These are phyloP conservation scores for Didymella lethalis DNA, from an alignment of 2,329 filamentous ascomycete species.

Conservation along the genomic window DNA sequence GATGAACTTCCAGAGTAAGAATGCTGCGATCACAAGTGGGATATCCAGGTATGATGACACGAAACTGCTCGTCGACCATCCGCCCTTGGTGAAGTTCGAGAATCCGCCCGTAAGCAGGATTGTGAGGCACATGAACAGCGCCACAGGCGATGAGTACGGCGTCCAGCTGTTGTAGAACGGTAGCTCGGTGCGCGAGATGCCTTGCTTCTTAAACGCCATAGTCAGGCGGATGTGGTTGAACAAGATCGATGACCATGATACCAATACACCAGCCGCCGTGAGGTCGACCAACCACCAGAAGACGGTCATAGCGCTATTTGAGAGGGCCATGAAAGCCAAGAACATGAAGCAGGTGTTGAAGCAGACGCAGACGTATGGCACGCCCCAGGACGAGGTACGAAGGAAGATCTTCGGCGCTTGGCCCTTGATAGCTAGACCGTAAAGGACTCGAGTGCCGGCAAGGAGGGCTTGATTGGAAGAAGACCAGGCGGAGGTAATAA, in stretches of 20 bases:
- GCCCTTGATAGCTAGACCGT: slow-evolving; percentile 55
- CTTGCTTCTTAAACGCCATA: slow-evolving; percentile 53
- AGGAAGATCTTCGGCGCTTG: slow-evolving; percentile 61
- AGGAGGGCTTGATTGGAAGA: slow-evolving; percentile 71
- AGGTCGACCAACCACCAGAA: slow-evolving; percentile 76
- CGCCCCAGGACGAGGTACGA: slow-evolving; percentile 53
- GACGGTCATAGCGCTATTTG: slow-evolving; percentile 52
- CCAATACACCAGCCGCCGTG: slow-evolving; percentile 63
- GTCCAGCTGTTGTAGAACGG: slow-evolving; percentile 48
- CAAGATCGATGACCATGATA: slow-evolving; percentile 62
- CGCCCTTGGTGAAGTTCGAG: slow-evolving; percentile 61
- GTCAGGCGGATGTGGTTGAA: slow-evolving; percentile 67
- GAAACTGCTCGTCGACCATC: slow-evolving; percentile 49
- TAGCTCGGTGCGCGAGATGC: slow-evolving; percentile 58
- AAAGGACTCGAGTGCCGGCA: slow-evolving; percentile 59
- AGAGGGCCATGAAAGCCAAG: slow-evolving; percentile 58
- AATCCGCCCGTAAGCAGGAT: slow-evolving; percentile 71
- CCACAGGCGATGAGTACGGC: slow-evolving; percentile 43
- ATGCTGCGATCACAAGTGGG: slow-evolving; percentile 54
- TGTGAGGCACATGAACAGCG: slow-evolving; percentile 57
- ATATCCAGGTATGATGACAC: slow-evolving; percentile 51
- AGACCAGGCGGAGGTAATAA: slow-evolving; percentile 75
- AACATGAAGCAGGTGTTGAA: slow-evolving; percentile 51
- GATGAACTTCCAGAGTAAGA: slow-evolving; percentile 70
- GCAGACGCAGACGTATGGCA: slow-evolving; percentile 49